A percentile compares a stretch with the other conserved stretches of the same genome.
Evolutionary conservation across 2,329 filamentous ascomycete species (phyloP).

Genomic region (Zopfia rhizophila): DNA sequence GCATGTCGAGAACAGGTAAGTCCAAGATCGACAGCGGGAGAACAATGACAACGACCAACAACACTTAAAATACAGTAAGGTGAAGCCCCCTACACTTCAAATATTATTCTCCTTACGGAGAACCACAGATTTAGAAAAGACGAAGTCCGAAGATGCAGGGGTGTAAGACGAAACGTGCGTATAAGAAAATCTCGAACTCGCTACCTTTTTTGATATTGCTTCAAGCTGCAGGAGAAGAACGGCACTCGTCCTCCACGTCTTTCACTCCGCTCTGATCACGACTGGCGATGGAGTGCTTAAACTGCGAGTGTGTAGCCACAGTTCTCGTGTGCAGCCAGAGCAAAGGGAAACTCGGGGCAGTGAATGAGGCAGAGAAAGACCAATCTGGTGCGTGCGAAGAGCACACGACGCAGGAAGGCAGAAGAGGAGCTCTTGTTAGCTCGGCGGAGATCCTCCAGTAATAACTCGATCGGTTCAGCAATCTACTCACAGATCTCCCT

Average conservation of each 20-base stretch:
- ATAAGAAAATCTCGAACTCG: conserved; percentile 32
- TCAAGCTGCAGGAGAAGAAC: too few relatives aligned
- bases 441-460: conserved; percentile 51
- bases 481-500: conserved; percentile 47
- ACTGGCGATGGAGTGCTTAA: conserved; percentile 30
- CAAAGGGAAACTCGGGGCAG: not conserved
- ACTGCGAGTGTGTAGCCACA: conserved; percentile 28
- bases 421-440: conserved; percentile 37
- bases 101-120: conserved; percentile 29
- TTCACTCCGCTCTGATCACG: too few relatives aligned
- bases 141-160: conserved; percentile 33
- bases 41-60: conserved; percentile 17
- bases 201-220: conserved; percentile 43
- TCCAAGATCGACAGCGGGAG: conserved; percentile 30
- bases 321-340: conserved; percentile 16
- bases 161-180: conserved; percentile 17
- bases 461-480: conserved; percentile 50
- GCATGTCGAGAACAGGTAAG: conserved; percentile 45
- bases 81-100: conserved; percentile 27
- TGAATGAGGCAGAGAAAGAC: conserved; percentile 17
- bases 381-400: conserved; percentile 36
- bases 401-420: conserved; percentile 42
- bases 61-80: conserved; percentile 17
- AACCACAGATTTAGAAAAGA: conserved; percentile 25
- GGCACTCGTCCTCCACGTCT: too few relatives aligned